These are phyloP conservation scores for Collybiopsis luxurians DNA, from an alignment of 768 basidiomycete species.

Conservation along the genomic window DNA sequence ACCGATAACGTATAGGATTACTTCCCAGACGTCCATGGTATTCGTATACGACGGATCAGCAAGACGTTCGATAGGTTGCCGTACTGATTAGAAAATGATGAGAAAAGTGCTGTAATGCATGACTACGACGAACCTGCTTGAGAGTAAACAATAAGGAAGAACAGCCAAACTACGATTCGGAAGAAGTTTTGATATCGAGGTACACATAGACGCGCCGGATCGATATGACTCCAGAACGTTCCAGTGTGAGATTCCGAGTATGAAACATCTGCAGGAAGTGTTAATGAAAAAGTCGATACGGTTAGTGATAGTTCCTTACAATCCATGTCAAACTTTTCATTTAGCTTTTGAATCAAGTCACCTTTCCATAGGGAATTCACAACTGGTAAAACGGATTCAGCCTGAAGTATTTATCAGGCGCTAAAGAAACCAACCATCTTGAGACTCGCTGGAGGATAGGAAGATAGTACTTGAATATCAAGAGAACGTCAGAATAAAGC, in stretches of 20 bases:
- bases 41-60: conserved; percentile 41
- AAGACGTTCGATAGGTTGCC: conserved; percentile 72
- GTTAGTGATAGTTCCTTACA: conserved; percentile 40
- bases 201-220: conserved; percentile 76
- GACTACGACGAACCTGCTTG: conserved; percentile 60
- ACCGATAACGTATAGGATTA: conserved; percentile 74
- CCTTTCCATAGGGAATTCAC: conserved; percentile 83
- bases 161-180: conserved; percentile 72
- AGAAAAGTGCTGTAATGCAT: conserved; percentile 2
- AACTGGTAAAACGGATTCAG: conserved; percentile 39
- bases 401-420: neutral
- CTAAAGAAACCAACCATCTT: conserved; percentile 53
- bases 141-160: conserved; percentile 78
- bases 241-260: conserved; percentile 54
- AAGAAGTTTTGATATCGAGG: conserved; percentile 88
- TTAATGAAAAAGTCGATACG: neutral
- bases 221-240: conserved; percentile 67
- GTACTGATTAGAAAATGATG: conserved; percentile 40
- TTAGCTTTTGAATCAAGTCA: conserved; percentile 75
- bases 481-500: neutral
- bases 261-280: conserved; percentile 53
- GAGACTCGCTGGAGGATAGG: conserved; percentile 81
- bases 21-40: conserved; percentile 78
- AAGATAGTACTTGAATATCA: conserved; percentile 63
- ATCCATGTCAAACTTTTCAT: conserved; percentile 72